phyloP scores from a whole-genome alignment of 73 alveolate species.

The Blepharisma japonicum region DNA sequence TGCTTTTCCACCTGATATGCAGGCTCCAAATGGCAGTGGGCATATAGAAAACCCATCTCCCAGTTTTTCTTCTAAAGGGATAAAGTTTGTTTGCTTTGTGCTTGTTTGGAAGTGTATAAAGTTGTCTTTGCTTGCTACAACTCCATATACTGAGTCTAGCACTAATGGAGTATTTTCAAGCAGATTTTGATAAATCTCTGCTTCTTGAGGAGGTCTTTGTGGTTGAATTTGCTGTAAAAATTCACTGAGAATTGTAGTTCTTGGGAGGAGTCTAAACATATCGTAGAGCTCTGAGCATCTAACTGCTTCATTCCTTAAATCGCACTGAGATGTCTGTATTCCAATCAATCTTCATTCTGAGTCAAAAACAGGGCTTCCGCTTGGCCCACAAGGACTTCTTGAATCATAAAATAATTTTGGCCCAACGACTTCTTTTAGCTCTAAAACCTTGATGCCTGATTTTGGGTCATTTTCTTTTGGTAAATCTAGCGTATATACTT shows the following conservation, averaged over 20 bases:
- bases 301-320: neutral
- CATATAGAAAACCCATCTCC: neutral
- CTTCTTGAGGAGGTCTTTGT: neutral
- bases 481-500: neutral
- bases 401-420: neutral
- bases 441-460: neutral
- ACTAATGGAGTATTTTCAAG: neutral
- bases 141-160: neutral
- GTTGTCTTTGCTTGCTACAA: neutral
- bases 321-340: neutral
- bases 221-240: neutral
- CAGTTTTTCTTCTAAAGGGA: neutral
- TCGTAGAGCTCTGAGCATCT: neutral
- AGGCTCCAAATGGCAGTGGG: conserved; percentile 8
- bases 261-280: neutral
- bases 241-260: neutral
- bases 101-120: neutral
- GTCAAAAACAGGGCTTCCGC: conserved; percentile 7
- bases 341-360: neutral
- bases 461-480: neutral
- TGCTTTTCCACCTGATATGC: neutral
- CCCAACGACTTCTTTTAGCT: neutral
- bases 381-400: neutral
- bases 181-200: neutral
- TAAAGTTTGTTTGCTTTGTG: neutral